Evolutionary conservation across 805 yeast species (phyloP).

Genomic region (Candida argentea): DNA sequence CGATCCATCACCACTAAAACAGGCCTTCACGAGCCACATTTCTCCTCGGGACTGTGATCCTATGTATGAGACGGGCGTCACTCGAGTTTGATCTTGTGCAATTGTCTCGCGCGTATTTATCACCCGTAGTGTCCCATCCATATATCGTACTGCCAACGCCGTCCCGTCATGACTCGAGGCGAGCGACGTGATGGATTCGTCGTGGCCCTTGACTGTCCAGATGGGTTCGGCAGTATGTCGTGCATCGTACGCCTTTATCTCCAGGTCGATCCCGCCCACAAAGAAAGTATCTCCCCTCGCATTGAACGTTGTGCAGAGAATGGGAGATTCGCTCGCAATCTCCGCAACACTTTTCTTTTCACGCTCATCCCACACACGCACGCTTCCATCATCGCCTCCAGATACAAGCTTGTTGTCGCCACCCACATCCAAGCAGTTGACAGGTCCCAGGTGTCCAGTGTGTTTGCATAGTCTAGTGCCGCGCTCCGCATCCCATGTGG

Average conservation of each 20-base stretch:
- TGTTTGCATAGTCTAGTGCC: conserved; percentile 47
- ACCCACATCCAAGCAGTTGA: conserved; percentile 42
- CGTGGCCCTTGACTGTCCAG: conserved; percentile 36
- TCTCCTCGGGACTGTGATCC: conserved; percentile 51
- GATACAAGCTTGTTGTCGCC: conserved; percentile 28
- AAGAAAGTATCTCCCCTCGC: conserved; percentile 35
- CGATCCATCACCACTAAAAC: conserved; percentile 33
- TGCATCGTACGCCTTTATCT: conserved; percentile 49
- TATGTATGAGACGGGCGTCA: conserved; percentile 38
- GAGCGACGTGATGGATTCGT: conserved; percentile 49
- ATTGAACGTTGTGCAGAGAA: conserved; percentile 36
- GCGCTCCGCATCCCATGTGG: conserved; percentile 51
- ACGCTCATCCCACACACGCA: conserved; percentile 57
- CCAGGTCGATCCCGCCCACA: conserved; percentile 61
- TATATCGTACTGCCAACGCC: conserved; percentile 39
- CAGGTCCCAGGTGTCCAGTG: conserved; percentile 39
- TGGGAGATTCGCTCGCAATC: conserved; percentile 44
- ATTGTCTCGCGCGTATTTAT: conserved; percentile 43
- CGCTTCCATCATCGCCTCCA: conserved; percentile 58
- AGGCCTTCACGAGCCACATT: conserved; percentile 39
- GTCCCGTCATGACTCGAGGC: conserved; percentile 38
- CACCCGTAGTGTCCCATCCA: conserved; percentile 47
- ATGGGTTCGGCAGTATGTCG: conserved; percentile 30
- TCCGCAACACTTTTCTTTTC: conserved; percentile 32
- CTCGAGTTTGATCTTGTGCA: conserved; percentile 27